phyloP scores from a whole-genome alignment of 1,284 basidiomycete species.

The Bjerkandera adusta region DNA sequence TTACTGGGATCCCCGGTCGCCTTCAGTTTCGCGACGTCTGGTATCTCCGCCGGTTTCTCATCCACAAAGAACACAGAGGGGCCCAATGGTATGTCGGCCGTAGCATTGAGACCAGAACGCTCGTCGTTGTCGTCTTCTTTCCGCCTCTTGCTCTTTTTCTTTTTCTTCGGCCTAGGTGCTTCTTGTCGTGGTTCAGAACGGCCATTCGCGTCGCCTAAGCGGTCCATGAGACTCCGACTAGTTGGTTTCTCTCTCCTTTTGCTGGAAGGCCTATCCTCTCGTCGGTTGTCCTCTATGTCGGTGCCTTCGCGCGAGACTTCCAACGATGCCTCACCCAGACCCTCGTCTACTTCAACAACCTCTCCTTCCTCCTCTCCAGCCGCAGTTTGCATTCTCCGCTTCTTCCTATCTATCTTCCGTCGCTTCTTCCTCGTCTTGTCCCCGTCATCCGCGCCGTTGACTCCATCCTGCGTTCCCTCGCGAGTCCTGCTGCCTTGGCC shows the following conservation, averaged over 20 bases:
- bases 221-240: neutral
- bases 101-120: too few species aligned
- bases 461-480: conserved; percentile 19
- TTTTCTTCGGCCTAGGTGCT: neutral
- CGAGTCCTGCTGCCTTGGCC: conserved; percentile 11
- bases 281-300: neutral
- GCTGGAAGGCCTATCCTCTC: too few species aligned
- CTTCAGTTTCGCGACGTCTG: conserved; percentile 30
- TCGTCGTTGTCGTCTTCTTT: conserved; percentile 17
- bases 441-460: conserved; percentile 5
- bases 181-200: neutral
- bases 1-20: too few species aligned
- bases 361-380: conserved; percentile 13
- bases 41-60: conserved; percentile 35
- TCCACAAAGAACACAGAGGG: conserved; percentile 65
- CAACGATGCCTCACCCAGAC: conserved; percentile 4
- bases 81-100: too few species aligned
- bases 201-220: conserved; percentile 4
- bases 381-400: conserved; percentile 9
- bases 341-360: conserved; percentile 9
- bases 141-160: conserved; percentile 14
- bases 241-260: conserved; percentile 3
- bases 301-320: conserved; percentile 4
- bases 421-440: conserved; percentile 10
- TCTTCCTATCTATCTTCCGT: conserved; percentile 15